Conservation (phyloP, 306 rosid species). For the Casuarina glauca region DNA sequence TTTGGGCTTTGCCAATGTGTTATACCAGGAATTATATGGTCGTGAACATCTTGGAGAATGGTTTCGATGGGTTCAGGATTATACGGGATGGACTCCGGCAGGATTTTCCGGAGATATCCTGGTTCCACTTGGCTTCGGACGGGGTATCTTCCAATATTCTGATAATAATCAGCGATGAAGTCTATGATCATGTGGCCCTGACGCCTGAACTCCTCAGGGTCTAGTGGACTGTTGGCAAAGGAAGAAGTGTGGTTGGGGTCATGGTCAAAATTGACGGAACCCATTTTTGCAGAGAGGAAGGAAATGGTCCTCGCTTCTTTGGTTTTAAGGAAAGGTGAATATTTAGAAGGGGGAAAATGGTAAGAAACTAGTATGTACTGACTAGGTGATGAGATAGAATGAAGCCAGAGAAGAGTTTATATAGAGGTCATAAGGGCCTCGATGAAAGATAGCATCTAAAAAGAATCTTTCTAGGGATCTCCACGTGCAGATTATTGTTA, state of each 20-base stretch:
- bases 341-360: too few species aligned
- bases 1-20: conserved; percentile 48
- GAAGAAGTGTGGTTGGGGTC: not conserved
- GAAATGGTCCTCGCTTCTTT: not conserved
- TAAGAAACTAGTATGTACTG: too few species aligned
- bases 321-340: not conserved
- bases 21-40: conserved; percentile 36
- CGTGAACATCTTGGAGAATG: conserved; percentile 37
- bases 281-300: conserved; percentile 10
- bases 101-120: conserved; percentile 21
- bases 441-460: too few species aligned
- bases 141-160: conserved; percentile 29
- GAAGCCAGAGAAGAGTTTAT: not conserved
- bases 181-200: conserved; percentile 40
- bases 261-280: not conserved
- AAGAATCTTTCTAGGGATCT: too few species aligned
- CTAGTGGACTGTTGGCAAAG: conserved; percentile 12
- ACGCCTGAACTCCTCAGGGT: conserved; percentile 38
- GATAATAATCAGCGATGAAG: conserved; percentile 41
- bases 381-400: not conserved
- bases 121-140: conserved; percentile 42
- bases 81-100: conserved; percentile 31
- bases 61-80: conserved; percentile 35
- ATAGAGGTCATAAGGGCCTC: not conserved
- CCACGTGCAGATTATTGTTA: too few species aligned